A percentile compares a stretch with the other conserved stretches of the same genome.
These are phyloP conservation scores for Ormosia semicastrata DNA, from an alignment of 306 rosid genomes.

Conservation along the genomic window DNA sequence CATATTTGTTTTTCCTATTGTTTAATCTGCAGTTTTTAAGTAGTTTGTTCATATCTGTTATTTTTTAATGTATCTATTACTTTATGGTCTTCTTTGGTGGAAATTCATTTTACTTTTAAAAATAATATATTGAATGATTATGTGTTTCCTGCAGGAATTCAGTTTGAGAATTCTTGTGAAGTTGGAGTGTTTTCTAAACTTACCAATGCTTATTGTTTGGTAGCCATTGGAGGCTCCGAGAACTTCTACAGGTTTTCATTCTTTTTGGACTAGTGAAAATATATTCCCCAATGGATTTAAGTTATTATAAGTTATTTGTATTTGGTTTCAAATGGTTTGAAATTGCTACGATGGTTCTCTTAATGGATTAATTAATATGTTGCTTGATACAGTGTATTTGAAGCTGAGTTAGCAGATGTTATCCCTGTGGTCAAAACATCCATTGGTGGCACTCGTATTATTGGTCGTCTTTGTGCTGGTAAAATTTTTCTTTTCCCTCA, in stretches of 20 bases:
- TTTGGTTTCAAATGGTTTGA: constrained; percentile 9
- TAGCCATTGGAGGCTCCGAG: constrained; percentile 97
- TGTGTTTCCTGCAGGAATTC: constrained; percentile 56
- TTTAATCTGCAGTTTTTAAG: neutral
- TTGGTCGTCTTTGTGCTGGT: constrained; percentile 98
- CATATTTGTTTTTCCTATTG: neutral
- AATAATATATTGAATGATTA: neutral
- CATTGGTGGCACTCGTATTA: constrained; percentile 77
- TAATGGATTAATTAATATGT: constrained; percentile 1
- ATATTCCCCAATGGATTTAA: neutral
- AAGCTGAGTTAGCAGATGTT: constrained; percentile 70
- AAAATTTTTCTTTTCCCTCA: neutral
- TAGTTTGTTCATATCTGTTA: neutral
- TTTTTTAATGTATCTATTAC: neutral
- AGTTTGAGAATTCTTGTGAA: constrained; percentile 90
- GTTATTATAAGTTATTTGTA: neutral
- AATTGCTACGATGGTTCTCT: neutral
- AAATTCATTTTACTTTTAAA: neutral
- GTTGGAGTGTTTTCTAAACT: constrained; percentile 96
- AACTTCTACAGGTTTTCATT: constrained; percentile 69
- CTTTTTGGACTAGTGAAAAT: neutral
- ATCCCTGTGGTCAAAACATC: constrained; percentile 92
- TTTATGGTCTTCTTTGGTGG: neutral
- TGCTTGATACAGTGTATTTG: constrained; percentile 56
- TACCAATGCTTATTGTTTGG: constrained; percentile 92